Evolutionary conservation across 2,329 filamentous ascomycete genomes (phyloP), one percentile per base, ranked within the genome.

Genomic region (Pseudogymnoascus sp.): DNA sequence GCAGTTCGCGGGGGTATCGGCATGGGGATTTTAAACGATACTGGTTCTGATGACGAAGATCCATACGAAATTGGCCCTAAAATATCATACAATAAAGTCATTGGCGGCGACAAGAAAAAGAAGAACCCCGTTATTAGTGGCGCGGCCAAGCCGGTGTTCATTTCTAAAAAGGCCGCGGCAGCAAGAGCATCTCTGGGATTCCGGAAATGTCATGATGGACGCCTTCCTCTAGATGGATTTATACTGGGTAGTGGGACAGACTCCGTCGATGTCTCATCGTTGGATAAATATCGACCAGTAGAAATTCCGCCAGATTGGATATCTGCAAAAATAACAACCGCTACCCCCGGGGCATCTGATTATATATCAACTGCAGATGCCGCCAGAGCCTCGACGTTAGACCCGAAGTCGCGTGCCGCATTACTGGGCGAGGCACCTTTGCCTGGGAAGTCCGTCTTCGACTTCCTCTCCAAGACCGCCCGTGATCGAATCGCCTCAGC

Each of bases 401-500:
- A 96, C 72, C 87, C 91, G 0, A 88, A 85, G 71, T 81, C 88
- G 44, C 86, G 95, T 66, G 93, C 92, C 11, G 86, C 86, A 3
- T 80, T 96, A 0, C 81, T 97, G 1, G 93, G 93, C 37, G 93
- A 97, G 76, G 80, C 84, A 40, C 83, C 85, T 37, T 79, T 97
- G 0, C 93, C 93, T 0, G 91, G 91, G 0, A 97, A 97, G 77
- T 97, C 95, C 0, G 87, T 99, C 2, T 99, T 97, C 74, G 93
- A 97, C 75, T 99, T 90, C 75, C 82, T 99, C 67, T 90, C 90
- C 0, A 81, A 90, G 0, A 83, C 89, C 35, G 86, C 90, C 3
- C 86, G 95, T 65, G 88, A 93, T 61, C 85, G 88, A 26, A 82
- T 99, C 50, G 91, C 83, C 2, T 81, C 85, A 10, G 87, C 87